These are phyloP conservation scores for Salvia sclarea DNA, from an alignment of 305 asterid genomes.

Conservation along the genomic window DNA sequence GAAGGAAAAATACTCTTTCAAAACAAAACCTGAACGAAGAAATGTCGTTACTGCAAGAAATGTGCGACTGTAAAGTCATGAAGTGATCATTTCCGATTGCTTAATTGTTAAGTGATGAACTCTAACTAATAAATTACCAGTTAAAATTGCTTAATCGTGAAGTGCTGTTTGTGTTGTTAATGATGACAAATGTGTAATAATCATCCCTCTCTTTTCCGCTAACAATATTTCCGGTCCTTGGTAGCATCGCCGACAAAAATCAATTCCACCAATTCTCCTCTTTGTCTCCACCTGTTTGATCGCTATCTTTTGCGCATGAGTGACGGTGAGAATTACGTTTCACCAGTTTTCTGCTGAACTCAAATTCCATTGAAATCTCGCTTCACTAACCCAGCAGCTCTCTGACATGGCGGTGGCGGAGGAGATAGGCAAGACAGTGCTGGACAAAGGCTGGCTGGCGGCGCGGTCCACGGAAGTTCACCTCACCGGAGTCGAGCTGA, in stretches of 20 bases:
- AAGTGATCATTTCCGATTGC: no score
- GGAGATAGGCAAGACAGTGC: slow-evolving; percentile 59
- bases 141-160: no score
- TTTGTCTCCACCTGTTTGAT: not conserved
- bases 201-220: not conserved
- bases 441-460: slow-evolving; percentile 84
- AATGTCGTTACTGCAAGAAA: no score
- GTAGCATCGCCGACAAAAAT: slow-evolving; percentile 14
- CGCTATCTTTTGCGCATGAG: not conserved
- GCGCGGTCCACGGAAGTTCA: slow-evolving; percentile 85
- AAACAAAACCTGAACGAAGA: no score
- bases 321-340: not conserved
- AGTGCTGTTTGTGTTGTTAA: not conserved
- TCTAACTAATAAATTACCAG: no score
- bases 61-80: no score
- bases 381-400: slow-evolving; percentile 3
- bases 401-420: slow-evolving; percentile 56
- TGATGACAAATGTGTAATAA: not conserved
- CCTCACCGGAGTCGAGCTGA: slow-evolving; percentile 73
- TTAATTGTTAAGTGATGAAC: not conserved
- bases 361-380: slow-evolving; percentile 8
- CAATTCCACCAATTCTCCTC: not conserved
- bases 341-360: slow-evolving; percentile 2
- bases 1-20: no score
- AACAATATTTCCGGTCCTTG: not conserved